A percentile compares a stretch with the other conserved stretches of the same genome.
Evolutionary conservation across 306 rosid genomes (phyloP).

Genomic region (Fragaria iinumae): DNA sequence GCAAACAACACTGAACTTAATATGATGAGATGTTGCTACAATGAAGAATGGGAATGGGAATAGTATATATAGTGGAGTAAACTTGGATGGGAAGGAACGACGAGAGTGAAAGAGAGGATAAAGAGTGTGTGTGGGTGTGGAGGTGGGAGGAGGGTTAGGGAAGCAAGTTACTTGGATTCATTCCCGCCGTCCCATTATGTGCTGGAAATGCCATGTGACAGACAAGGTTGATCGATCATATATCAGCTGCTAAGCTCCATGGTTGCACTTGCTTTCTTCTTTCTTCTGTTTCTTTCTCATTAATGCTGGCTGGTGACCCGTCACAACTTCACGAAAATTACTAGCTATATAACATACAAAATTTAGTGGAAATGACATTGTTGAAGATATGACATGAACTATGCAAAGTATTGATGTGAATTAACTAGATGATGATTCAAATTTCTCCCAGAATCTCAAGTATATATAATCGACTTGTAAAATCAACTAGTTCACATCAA

Average conservation of each 20-base stretch:
- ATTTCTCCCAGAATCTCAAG: too few species aligned
- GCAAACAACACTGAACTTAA: not conserved
- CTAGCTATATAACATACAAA: not conserved
- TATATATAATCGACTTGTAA: too few species aligned
- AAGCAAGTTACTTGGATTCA: slow-evolving; percentile 32
- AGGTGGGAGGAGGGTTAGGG: slow-evolving; percentile 34
- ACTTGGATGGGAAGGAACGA: slow-evolving; percentile 22
- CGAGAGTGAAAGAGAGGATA: not conserved
- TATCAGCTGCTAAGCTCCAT: not conserved
- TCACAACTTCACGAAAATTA: not conserved
- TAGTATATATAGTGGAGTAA: not conserved
- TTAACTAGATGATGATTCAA: not conserved
- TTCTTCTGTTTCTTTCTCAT: not conserved
- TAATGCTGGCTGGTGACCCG: slow-evolving; percentile 10
- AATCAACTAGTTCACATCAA: not conserved
- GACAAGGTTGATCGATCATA: not conserved
- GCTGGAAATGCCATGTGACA: slow-evolving; percentile 4
- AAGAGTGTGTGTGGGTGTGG: not conserved
- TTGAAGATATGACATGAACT: not conserved
- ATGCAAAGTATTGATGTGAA: not conserved
- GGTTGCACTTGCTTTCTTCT: not conserved
- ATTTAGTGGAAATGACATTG: not conserved
- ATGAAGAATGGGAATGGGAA: not conserved
- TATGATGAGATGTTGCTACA: not conserved
- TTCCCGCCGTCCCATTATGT: slow-evolving; percentile 16